phyloP scores from a whole-genome alignment of 2,329 filamentous ascomycete species.

The Colletotrichum sp. region DNA sequence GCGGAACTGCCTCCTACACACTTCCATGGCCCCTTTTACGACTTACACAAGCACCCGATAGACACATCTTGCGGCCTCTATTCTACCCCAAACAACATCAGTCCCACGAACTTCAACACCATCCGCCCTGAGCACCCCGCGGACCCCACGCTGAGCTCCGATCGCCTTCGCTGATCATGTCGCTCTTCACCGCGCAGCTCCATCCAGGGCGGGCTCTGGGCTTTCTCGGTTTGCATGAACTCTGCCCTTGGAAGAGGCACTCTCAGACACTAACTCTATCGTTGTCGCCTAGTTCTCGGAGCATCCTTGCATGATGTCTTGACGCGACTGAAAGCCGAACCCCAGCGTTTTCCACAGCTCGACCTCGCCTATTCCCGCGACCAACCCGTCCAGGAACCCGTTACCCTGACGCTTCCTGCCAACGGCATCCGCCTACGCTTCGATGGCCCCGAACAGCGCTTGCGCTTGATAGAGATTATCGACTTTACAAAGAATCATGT shows the following conservation, averaged over 20 bases:
- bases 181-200: conserved; percentile 65
- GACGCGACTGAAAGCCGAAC: conserved; percentile 86
- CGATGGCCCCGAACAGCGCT: conserved; percentile 88
- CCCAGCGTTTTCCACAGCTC: conserved; percentile 80
- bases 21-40: background rate
- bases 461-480: conserved; percentile 88
- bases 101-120: background rate
- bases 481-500: conserved; percentile 89
- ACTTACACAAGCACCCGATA: background rate
- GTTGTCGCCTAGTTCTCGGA: conserved; percentile 70
- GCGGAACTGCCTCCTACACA: background rate
- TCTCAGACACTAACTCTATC: conserved; percentile 20
- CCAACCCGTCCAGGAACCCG: conserved; percentile 75
- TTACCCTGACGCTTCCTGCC: conserved; percentile 76
- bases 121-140: conserved; percentile 9
- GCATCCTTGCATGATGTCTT: conserved; percentile 90
- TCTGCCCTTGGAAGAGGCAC: conserved; percentile 14
- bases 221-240: conserved; percentile 50
- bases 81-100: background rate
- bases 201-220: conserved; percentile 70
- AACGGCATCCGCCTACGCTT: conserved; percentile 93
- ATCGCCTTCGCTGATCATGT: conserved; percentile 35
- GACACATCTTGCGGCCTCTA: background rate
- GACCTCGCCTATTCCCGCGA: conserved; percentile 82
- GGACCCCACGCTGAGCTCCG: conserved; percentile 15